These are phyloP conservation scores for Botrytis elliptica DNA, from an alignment of 2,329 filamentous ascomycete species.

Conservation along the genomic window DNA sequence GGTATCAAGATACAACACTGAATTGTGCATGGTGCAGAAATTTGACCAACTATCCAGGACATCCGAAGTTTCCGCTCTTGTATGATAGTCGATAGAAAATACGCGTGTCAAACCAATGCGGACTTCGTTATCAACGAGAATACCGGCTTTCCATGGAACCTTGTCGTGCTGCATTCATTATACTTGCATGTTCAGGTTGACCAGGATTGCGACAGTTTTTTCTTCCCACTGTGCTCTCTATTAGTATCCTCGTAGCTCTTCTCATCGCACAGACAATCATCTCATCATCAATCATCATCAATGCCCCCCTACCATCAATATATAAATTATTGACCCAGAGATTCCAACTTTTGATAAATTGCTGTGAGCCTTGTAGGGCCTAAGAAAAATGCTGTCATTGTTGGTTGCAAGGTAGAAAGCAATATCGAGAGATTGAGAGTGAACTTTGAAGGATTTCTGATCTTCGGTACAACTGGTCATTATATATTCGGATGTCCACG, in stretches of 20 bases:
- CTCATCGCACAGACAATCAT: conserved; percentile 9
- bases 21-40: neutral
- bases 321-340: neutral
- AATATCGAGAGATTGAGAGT: neutral
- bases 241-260: neutral
- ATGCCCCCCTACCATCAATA: neutral
- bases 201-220: neutral
- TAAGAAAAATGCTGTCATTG: neutral
- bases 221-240: neutral
- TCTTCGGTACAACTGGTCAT: neutral
- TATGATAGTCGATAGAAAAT: neutral
- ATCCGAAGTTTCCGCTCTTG: neutral
- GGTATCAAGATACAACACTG: neutral
- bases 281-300: neutral
- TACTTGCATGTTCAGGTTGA: conserved; percentile 7
- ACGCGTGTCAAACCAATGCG: neutral
- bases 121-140: conserved; percentile 10
- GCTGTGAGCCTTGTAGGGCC: neutral
- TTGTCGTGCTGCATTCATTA: neutral
- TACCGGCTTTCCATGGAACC: conserved; percentile 7
- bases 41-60: conserved; percentile 3
- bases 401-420: neutral
- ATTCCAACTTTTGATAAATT: conserved; percentile 4
- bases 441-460: neutral
- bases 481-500: neutral